Conservation (phyloP, 257 asterid genomes). For the Solanum virginianum region DNA sequence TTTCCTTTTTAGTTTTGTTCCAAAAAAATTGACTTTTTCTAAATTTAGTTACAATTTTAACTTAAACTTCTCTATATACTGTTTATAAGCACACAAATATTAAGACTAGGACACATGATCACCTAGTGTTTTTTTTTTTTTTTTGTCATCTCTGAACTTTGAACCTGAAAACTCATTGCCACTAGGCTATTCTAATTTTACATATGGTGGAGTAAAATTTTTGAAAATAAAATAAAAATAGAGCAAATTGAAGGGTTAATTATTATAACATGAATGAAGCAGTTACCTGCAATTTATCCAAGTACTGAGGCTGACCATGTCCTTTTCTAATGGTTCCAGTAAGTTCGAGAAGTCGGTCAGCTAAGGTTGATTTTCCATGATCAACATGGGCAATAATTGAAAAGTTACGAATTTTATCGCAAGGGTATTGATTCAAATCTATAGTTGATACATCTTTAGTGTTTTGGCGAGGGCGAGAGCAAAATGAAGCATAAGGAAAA, state of each 20-base stretch:
- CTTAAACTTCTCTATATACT: not conserved
- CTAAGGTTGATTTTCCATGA: constrained; percentile 97
- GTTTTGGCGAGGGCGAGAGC: constrained; percentile 58
- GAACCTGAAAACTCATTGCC: too few relatives aligned
- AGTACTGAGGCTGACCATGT: constrained; percentile 95
- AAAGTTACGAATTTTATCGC: constrained; percentile 81
- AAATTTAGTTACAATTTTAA: not conserved
- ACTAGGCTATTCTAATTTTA: not conserved
- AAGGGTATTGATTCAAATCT: constrained; percentile 57
- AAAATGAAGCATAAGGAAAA: constrained; percentile 45
- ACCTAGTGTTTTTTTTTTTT: too few relatives aligned
- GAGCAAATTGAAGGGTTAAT: not conserved
- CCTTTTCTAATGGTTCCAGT: constrained; percentile 93
- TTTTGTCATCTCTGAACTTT: too few relatives aligned
- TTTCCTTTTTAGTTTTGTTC: not conserved
- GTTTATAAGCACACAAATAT: not conserved
- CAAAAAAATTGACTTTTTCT: not conserved
- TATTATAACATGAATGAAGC: not conserved
- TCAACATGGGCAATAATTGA: constrained; percentile 97
- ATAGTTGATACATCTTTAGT: constrained; percentile 30
- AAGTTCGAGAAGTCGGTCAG: constrained; percentile 95
- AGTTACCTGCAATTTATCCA: constrained; percentile 84
- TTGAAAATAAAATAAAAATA: not conserved
- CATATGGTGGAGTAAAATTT: not conserved
- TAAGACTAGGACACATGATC: not conserved